Base-by-base conservation (phyloP, 176 grass and related monocot genomes). In the Carex littledalei region DNA sequence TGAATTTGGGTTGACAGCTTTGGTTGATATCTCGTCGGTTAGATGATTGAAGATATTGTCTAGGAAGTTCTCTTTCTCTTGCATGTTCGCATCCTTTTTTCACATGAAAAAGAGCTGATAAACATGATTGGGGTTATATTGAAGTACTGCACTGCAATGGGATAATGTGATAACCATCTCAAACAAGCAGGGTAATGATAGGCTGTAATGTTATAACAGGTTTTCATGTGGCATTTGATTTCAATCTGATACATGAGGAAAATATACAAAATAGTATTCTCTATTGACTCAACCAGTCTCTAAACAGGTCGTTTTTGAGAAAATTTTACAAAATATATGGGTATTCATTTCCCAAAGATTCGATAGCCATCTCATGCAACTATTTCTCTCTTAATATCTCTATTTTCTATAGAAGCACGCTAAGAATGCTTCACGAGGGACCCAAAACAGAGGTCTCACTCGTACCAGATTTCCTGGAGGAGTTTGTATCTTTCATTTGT, bases 401-500 rank as follows among this genome's bases (percentile, higher is more conserved):
- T 80, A 57, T 71, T 85, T 85, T 86, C 86, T 84, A 85, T 69
- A 43, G 67, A 53, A 85, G 68, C 45, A 47, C 0, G 3, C 62
- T 49, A 26, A 9, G 26, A 18, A 15, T 64, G 55, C 55, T 81
- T n/a, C 4, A 81, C 16, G 6, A 41, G 32, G 57, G 55, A 47
- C 43, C 57, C 60, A 49, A 81, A 60, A 81, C 29, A 77, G 31
- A 57, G n/a, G 45, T 76, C 83, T 66, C 56, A 81, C 79, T 86
- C 88, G 8, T 37, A 86, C 97, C 97, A 99, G 41, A 99, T 90
- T 89, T 95, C 81, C 52, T 88, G 86, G n/a, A 99, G 84, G 70
- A 99, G 85, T 3, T 79, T 87, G 82, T 88, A 94, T 78, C 97
- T 92, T 66, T 80, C 47, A 68, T 89, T 89, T 58, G 63, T 87